Evolutionary conservation across 2,329 filamentous ascomycete genomes (phyloP), one percentile per base, ranked within the genome.

Genomic region (Seiridium cupressi): DNA sequence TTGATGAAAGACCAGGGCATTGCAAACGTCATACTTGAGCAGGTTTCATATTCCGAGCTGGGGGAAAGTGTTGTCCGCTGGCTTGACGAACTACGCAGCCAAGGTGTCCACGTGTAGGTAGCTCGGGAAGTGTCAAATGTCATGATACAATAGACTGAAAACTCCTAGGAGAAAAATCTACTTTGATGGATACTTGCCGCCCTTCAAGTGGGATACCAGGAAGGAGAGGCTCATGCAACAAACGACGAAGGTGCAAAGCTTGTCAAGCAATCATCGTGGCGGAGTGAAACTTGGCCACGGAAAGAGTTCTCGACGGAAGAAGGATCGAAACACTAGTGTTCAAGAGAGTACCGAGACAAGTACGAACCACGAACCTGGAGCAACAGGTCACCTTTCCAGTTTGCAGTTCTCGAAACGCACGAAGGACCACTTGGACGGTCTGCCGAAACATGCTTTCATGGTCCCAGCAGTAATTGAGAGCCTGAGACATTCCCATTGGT

Each of bases 181-280:
- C 71, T 97, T 98, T 68, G 94, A 98, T 72, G 93, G 93, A 11
- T 88, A 86, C 59, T 80, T 98, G 1, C 94, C 94, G 0, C 61
- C 72, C 0, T 73, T 79, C 4, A 97, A 97, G 70, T 80, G 82
- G 40, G 71, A 76, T 0, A 84, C 86, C 5, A 84, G 92, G 4
- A 75, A 88, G 55, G 73, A 81, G 8, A 82, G 92, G 40, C 78
- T 90, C 26, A 32, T 58, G 42, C 77, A 85, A 55, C 81, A 78
- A 26, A 53, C 57, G 7, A 32, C 26, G 34, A 84, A 80, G 31
- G 84, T 89, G 6, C 74, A 76, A 3, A 80, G 84, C 31, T 75
- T 93, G 31, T 79, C 82, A 44, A 72, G 74, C 2, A 73, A 6
- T 69, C 70, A 9, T 67, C 64, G 51, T 5, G 18, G 44, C 5